phyloP scores from a whole-genome alignment of 1,284 basidiomycete genomes.

The Cutaneotrichosporon sp. region DNA sequence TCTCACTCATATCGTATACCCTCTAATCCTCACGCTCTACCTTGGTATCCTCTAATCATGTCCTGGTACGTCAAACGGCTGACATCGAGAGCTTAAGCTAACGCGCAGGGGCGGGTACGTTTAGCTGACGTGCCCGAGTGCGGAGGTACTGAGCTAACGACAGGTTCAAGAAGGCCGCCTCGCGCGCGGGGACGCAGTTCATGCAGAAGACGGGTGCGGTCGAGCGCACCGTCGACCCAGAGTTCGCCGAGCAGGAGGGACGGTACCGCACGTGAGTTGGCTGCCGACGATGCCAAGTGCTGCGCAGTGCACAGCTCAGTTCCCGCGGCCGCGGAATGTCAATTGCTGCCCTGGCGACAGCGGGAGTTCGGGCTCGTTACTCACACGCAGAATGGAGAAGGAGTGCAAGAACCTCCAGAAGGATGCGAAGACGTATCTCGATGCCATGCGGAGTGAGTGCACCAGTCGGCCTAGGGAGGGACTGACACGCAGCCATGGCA shows the following conservation, averaged over 20 bases:
- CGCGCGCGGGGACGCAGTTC: slow-evolving; percentile 86
- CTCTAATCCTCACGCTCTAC: too few relatives aligned
- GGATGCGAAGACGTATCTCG: slow-evolving; percentile 90
- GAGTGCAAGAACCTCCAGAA: slow-evolving; percentile 88
- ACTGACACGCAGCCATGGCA: slow-evolving; percentile 66
- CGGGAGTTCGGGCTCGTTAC: too few relatives aligned
- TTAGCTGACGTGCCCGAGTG: not conserved
- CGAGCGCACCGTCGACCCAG: slow-evolving; percentile 87
- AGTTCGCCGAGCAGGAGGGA: slow-evolving; percentile 87
- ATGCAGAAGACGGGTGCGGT: slow-evolving; percentile 97
- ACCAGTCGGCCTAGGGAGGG: not conserved
- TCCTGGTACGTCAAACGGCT: slow-evolving; percentile 8
- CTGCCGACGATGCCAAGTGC: not conserved
- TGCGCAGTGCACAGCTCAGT: not conserved
- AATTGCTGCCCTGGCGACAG: too few relatives aligned
- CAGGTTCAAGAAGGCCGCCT: slow-evolving; percentile 92
- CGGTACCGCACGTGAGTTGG: slow-evolving; percentile 77
- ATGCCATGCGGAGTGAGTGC: slow-evolving; percentile 77
- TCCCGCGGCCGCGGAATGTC: too few relatives aligned
- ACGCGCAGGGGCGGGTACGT: slow-evolving; percentile 14
- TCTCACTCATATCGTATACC: too few relatives aligned
- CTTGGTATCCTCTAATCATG: not conserved
- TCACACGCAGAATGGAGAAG: slow-evolving; percentile 73
- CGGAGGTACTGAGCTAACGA: too few relatives aligned
- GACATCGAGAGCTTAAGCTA: not conserved